Percentiles rank a stretch among this genome's conserved stretches.
Evolutionary conservation across 352 stramenopile species (phyloP).

Genomic region (Pythium monospermum): DNA sequence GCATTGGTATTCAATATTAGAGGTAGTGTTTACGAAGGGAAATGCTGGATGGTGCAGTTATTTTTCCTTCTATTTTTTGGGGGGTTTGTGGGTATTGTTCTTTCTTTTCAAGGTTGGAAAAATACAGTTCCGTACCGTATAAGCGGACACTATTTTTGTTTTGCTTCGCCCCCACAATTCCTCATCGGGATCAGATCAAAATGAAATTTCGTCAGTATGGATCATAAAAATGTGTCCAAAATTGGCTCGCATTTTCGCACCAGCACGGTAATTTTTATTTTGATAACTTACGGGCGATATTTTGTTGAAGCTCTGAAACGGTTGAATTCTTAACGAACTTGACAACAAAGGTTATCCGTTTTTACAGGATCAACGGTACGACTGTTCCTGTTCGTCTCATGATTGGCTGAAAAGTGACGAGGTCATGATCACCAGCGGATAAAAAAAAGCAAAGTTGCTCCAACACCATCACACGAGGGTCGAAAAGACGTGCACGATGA

Average conservation of each 20-base stretch:
- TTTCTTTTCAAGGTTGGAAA: conserved; percentile 22
- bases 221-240: too few species aligned
- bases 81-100: too few species aligned
- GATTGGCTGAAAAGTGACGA: conserved; percentile 20
- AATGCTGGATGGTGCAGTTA: too few species aligned
- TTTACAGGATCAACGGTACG: conserved; percentile 5
- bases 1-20: too few species aligned
- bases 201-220: too few species aligned
- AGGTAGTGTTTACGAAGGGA: too few species aligned
- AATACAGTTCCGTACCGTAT: too few species aligned
- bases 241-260: too few species aligned
- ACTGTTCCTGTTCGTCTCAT: not conserved
- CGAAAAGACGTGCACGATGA: conserved; percentile 36
- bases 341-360: not conserved
- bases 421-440: conserved; percentile 15
- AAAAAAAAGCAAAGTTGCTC: not conserved
- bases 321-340: conserved; percentile 1
- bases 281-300: not conserved
- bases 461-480: too few species aligned
- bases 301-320: conserved; percentile 12
- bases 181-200: not conserved
- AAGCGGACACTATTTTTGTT: too few species aligned
- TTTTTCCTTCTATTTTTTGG: too few species aligned
- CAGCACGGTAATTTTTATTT: conserved; percentile 1
- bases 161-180: conserved; percentile 18